These are phyloP conservation scores for Podaxis mareebaensis DNA, from an alignment of 768 basidiomycete genomes.

Conservation along the genomic window DNA sequence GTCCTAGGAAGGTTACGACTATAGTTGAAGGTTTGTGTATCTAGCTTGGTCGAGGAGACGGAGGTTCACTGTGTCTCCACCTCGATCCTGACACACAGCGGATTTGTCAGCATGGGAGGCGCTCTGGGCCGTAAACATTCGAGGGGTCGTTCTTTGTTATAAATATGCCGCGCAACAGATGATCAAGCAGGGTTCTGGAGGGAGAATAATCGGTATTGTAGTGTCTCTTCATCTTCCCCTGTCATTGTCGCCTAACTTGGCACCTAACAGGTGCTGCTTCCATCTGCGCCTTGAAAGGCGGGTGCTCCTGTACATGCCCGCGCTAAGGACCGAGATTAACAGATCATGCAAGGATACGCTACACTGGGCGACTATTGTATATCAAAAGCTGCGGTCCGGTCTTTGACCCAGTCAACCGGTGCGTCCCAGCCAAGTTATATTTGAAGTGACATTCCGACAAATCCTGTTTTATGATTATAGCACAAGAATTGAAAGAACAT, in stretches of 20 bases:
- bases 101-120: slow-evolving; percentile 38
- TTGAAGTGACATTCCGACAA: background rate
- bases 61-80: background rate
- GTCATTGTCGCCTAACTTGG: background rate
- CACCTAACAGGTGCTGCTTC: slow-evolving; percentile 28
- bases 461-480: slow-evolving; percentile 20
- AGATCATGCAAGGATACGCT: background rate
- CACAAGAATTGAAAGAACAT: slow-evolving; percentile 36
- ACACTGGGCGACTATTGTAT: slow-evolving; percentile 28
- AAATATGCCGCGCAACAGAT: slow-evolving; percentile 67
- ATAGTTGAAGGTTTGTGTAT: background rate
- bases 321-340: background rate
- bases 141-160: slow-evolving; percentile 62
- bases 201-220: slow-evolving; percentile 49
- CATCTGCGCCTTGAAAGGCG: slow-evolving; percentile 29
- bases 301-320: background rate
- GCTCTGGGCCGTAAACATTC: slow-evolving; percentile 49
- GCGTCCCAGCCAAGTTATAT: background rate
- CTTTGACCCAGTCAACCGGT: slow-evolving; percentile 42
- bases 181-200: slow-evolving; percentile 52
- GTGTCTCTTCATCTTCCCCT: background rate
- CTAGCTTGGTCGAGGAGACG: no score
- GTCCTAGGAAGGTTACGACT: background rate
- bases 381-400: slow-evolving; percentile 41
- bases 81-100: slow-evolving; percentile 18